Conservation (phyloP, 2,329 filamentous ascomycete genomes). For the Aspergillus sp. region DNA sequence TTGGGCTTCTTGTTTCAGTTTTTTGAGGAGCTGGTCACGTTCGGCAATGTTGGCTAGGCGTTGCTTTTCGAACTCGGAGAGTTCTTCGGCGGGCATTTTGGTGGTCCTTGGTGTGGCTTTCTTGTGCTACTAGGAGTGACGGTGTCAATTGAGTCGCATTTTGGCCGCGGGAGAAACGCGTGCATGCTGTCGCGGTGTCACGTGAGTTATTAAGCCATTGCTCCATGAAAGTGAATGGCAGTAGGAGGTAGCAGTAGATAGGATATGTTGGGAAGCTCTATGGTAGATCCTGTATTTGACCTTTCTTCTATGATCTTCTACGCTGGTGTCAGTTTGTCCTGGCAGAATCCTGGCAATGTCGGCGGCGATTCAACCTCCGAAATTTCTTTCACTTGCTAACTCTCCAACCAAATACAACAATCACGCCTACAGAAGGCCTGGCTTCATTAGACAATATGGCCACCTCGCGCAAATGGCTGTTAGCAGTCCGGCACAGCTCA, state of each 20-base stretch:
- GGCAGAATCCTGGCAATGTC: neutral
- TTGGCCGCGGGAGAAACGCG: conserved; percentile 7
- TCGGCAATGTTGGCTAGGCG: conserved; percentile 79
- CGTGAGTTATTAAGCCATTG: conserved; percentile 8
- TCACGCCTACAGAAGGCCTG: neutral
- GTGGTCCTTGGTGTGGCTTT: conserved; percentile 5
- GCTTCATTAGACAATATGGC: conserved; percentile 16
- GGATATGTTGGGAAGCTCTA: too few relatives aligned
- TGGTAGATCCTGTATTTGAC: neutral
- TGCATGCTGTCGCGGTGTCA: conserved; percentile 15
- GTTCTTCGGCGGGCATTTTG: conserved; percentile 33
- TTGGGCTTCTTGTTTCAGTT: conserved; percentile 61
- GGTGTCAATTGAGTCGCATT: neutral
- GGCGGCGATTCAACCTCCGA: neutral
- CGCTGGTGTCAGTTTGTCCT: too few relatives aligned
- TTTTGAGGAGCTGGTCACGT: conserved; percentile 74
- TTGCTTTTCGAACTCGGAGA: conserved; percentile 82
- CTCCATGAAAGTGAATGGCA: neutral
- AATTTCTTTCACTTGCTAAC: neutral
- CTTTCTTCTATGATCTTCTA: neutral
- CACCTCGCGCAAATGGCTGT: conserved; percentile 24
- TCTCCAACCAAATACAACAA: neutral
- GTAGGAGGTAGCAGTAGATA: neutral
- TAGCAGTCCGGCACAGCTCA: conserved; percentile 23
- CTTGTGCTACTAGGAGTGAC: conserved; percentile 1